Conservation (phyloP, 768 basidiomycete species). For the Boletus reticulatus region DNA sequence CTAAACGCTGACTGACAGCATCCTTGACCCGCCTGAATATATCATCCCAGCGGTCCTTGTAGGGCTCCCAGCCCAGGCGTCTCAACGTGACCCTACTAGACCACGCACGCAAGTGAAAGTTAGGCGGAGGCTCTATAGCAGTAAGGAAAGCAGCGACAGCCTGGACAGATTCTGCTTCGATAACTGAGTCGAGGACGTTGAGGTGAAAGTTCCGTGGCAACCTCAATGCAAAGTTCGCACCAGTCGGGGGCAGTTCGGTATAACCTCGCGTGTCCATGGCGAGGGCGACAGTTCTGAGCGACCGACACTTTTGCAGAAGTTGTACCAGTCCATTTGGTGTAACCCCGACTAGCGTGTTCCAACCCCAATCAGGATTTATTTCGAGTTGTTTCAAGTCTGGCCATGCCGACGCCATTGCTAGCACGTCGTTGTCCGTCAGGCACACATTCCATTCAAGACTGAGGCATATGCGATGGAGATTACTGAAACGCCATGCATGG, state of each 20-base stretch:
- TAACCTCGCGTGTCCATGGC: not conserved
- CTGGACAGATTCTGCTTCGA: too few species aligned
- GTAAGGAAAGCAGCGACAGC: too few species aligned
- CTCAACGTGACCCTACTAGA: too few species aligned
- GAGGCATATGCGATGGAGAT: not conserved
- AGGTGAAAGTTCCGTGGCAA: too few species aligned
- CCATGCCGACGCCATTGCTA: not conserved
- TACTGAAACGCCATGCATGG: not conserved
- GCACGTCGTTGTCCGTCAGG: not conserved
- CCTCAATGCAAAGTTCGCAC: too few species aligned
- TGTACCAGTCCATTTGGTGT: not conserved
- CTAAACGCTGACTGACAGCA: too few species aligned
- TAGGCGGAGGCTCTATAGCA: too few species aligned
- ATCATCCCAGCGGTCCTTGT: too few species aligned
- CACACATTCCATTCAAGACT: not conserved
- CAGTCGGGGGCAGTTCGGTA: not conserved
- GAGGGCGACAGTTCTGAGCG: not conserved
- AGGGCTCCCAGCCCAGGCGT: too few species aligned
- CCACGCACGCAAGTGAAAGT: too few species aligned
- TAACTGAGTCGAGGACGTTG: too few species aligned
- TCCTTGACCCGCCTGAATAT: too few species aligned
- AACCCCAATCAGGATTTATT: not conserved
- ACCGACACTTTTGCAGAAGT: not conserved
- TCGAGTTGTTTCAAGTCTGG: not conserved
- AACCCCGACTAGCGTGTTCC: not conserved